These are phyloP conservation scores for Xylona heveae DNA, from an alignment of 495 filamentous ascomycete species.

Conservation along the genomic window DNA sequence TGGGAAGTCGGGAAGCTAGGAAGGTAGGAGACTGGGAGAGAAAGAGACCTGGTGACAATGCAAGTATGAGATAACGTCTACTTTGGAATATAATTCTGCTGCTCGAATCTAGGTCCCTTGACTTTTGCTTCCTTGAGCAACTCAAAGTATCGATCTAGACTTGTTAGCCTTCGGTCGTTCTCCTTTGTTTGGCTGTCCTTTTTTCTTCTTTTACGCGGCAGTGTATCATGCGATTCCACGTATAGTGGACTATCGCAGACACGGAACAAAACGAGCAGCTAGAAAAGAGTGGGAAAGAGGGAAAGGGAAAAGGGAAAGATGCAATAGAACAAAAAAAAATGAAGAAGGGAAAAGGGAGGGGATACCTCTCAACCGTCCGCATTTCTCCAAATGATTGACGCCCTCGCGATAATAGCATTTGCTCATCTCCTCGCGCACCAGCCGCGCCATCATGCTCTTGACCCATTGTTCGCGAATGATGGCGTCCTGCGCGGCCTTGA, in stretches of 20 bases:
- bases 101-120: conserved; percentile 74
- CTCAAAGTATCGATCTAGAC: conserved; percentile 76
- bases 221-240: too few species aligned
- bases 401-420: conserved; percentile 93
- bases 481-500: conserved; percentile 88
- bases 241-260: too few species aligned
- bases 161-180: conserved; percentile 2
- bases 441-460: conserved; percentile 82
- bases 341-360: conserved; percentile 1
- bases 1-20: too few species aligned
- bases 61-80: too few species aligned
- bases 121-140: conserved; percentile 67
- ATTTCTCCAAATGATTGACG: conserved; percentile 96
- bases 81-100: conserved; percentile 65
- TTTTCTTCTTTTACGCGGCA: too few species aligned
- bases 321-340: not conserved
- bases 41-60: too few species aligned
- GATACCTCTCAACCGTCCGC: conserved; percentile 68
- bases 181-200: not conserved
- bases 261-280: too few species aligned
- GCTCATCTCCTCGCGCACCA: conserved; percentile 82
- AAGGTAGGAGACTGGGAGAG: too few species aligned
- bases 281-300: not conserved
- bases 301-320: not conserved
- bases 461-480: conserved; percentile 97